These are phyloP conservation scores for Sporodiniella umbellata DNA, from an alignment of 371 early-diverging fungal genomes.

Conservation along the genomic window DNA sequence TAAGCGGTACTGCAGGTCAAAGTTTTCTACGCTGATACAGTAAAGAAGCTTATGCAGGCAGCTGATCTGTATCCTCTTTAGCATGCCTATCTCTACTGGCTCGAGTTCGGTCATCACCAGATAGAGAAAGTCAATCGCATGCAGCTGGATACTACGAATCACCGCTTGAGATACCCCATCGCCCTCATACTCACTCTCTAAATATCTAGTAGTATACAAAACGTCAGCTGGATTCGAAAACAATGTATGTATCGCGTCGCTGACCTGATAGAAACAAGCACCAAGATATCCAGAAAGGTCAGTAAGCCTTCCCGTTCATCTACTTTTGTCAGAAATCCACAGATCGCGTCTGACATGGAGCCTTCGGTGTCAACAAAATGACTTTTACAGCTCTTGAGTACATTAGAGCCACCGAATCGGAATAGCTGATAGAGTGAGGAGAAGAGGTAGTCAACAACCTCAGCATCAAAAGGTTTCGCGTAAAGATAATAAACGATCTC, in stretches of 20 bases:
- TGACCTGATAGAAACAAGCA: slow-evolving; percentile 15
- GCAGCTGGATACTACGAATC: slow-evolving; percentile 54
- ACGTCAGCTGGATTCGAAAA: not conserved
- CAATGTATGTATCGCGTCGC: not conserved
- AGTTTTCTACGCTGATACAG: slow-evolving; percentile 49
- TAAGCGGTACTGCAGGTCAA: slow-evolving; percentile 72
- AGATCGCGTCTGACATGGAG: slow-evolving; percentile 16
- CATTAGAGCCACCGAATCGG: slow-evolving; percentile 54
- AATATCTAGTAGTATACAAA: slow-evolving; percentile 27
- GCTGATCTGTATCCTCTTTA: slow-evolving; percentile 54
- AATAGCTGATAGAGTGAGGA: slow-evolving; percentile 52
- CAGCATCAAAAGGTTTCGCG: slow-evolving; percentile 62
- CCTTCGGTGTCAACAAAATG: slow-evolving; percentile 27
- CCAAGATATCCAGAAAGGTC: slow-evolving; percentile 15
- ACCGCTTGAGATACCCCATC: slow-evolving; percentile 18
- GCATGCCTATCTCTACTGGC: slow-evolving; percentile 46
- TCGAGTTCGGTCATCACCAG: slow-evolving; percentile 58
- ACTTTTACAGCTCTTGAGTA: slow-evolving; percentile 50
- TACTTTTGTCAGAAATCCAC: slow-evolving; percentile 9
- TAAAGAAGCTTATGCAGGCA: slow-evolving; percentile 59
- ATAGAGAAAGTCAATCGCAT: slow-evolving; percentile 61
- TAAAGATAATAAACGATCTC: slow-evolving; percentile 47
- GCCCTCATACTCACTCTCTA: slow-evolving; percentile 35
- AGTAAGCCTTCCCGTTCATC: slow-evolving; percentile 1
- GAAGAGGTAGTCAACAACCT: slow-evolving; percentile 65